Evolutionary conservation across 768 basidiomycete genomes (phyloP), one percentile per base, ranked within the genome.

Genomic region (Rhizopogon rudus): DNA sequence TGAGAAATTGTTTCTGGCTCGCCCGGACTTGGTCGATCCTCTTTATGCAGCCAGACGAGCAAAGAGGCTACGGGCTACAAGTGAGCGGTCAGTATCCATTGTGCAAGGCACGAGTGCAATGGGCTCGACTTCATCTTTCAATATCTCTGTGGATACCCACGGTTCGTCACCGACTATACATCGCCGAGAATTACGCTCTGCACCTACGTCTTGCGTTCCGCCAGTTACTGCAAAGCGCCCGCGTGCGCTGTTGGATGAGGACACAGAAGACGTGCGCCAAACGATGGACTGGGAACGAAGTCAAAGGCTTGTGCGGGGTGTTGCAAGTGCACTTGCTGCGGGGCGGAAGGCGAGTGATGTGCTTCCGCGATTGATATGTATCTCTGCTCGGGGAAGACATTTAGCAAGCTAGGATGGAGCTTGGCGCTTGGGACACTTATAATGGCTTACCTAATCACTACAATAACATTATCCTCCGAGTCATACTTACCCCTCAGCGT

Each of bases 1-100:
- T 1, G 74, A 78, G 39, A 75, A 73, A 35, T 65, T 83, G 14
- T 71, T 74, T 4, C 62, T 60, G 13, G 78, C 77, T 10, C 73
- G 75, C 28, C 81, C 81, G 2, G 72, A 77, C 52, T 69, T 74
- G 7, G 73, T 76, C 1, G 62, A 63, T 6, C 61, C 69, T 2
- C 63, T 70, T 0, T 76, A 73, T 53, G 48, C 59, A 42, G 44
- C 46, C 5, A 71, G 67, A 50, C 61, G 66, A 9, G 66, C 67
- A 13, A 63, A 57, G 46, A 54, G 65, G 13, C 41, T 62, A 17
- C 65, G 58, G 17, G 53, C 60, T 2, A 37, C 37, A 20, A 29
- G 10, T 22, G 20, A 49, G 25, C 35, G 5, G 9, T 10, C 35
- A 5, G 14, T 49, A 49, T 37, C 48, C 5, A 16, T 14, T 6